Evolutionary conservation across 192 early-diverging fungal genomes (phyloP), one percentile per base, ranked within the genome.

Genomic region (Entomortierella lignicola): DNA sequence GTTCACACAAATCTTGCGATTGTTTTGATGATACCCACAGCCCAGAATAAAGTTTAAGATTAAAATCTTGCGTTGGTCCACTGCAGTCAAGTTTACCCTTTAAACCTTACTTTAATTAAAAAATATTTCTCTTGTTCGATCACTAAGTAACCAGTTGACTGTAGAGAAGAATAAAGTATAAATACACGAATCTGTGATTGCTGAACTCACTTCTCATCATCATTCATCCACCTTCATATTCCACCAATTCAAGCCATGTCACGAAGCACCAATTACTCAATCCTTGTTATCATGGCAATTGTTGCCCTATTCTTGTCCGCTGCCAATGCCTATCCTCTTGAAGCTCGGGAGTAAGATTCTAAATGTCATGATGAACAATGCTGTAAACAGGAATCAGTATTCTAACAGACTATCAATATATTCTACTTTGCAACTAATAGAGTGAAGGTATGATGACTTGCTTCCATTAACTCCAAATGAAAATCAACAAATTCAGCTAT

Each of bases 301-400:
- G 54, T 55, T 55, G 54, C 54, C 54, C 26, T 55, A 29, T 8
- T 55, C 54, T 55, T 31, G 54, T 55, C 54, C 54, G 29, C 54
- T 30, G 26, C 54, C 54, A 30, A 55, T 30, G 23, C 54, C 54
- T 30, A 29, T 55, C 54, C 54, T 30, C 26, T 31, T 55, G 54
- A 55, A 30, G 25, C 8, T 10, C 8, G 50, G 7, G 15, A 51
- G 50, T 20, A 51, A 51, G n/a, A 51, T 51, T 23, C 50, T 51
- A 20, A 51, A 51, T 23, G 25, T 51, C n/a, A 20, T 51, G 50
- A 25, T 20, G 50, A 23, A 20, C 50, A 25, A 23, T 20, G 50
- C 20, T 51, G 18, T 20, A 51, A 51, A 25, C 20, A 51, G n/a
- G 11, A 8, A 0, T 51, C 20, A 20, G 25, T 51, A 0, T 51